These are phyloP conservation scores for Pichia sp. DNA, from an alignment of 1,139 yeast genomes.

Conservation along the genomic window DNA sequence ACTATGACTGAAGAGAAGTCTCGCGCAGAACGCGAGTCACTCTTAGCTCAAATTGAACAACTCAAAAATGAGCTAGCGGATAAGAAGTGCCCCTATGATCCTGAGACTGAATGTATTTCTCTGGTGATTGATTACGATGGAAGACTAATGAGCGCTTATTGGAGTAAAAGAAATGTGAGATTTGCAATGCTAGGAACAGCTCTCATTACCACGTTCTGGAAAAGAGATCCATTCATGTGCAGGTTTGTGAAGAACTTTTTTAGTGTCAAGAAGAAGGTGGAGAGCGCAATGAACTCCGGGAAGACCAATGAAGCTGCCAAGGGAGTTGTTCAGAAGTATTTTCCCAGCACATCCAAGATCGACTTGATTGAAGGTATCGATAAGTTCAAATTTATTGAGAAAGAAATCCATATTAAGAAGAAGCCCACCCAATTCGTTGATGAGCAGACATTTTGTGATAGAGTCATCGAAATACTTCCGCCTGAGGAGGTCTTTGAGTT, in stretches of 20 bases:
- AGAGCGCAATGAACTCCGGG: too few species aligned
- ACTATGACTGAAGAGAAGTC: too few species aligned
- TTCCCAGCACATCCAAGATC: too few species aligned
- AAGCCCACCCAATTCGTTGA: not conserved
- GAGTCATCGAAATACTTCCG: conserved; percentile 29
- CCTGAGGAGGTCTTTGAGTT: conserved; percentile 33
- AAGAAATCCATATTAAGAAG: conserved; percentile 10
- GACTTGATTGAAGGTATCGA: too few species aligned
- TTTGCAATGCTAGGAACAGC: conserved; percentile 20
- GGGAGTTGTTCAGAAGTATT: too few species aligned
- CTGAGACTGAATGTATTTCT: conserved; percentile 15
- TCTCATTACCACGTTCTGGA: conserved; percentile 18
- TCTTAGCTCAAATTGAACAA: conserved; percentile 1
- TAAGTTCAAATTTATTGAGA: conserved; percentile 6
- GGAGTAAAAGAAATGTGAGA: conserved; percentile 18
- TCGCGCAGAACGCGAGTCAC: too few species aligned
- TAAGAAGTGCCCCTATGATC: not conserved
- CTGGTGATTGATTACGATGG: conserved; percentile 15
- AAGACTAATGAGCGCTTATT: conserved; percentile 9
- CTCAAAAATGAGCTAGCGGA: conserved; percentile 6
- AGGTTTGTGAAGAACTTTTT: conserved; percentile 12
- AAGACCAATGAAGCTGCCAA: too few species aligned
- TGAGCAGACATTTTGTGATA: conserved; percentile 1
- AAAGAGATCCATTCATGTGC: conserved; percentile 21
- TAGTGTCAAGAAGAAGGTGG: conserved; percentile 2